Percentiles rank a stretch among this genome's conserved stretches.
Evolutionary conservation across 306 rosid species (phyloP).

Genomic region (Nissolia schottii): DNA sequence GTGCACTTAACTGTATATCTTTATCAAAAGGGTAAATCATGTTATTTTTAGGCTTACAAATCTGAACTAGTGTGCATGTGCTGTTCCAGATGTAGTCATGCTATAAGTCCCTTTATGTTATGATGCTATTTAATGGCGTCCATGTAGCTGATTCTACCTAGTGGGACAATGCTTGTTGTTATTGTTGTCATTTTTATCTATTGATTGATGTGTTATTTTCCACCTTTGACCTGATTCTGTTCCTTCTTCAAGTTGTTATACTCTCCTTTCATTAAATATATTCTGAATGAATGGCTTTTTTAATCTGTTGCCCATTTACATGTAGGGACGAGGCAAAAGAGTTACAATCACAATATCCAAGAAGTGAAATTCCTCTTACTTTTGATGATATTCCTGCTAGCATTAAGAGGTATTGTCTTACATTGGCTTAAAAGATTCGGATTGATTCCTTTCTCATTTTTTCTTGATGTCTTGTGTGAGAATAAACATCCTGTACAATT

Average conservation of each 20-base stretch:
- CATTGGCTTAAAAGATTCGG: background rate
- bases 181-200: background rate
- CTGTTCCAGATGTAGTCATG: background rate
- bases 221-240: background rate
- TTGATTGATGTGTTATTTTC: background rate
- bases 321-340: constrained; percentile 75
- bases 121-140: too few species aligned
- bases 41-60: background rate
- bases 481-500: background rate
- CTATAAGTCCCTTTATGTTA: background rate
- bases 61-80: background rate
- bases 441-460: constrained; percentile 5
- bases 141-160: too few species aligned
- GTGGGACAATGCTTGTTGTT: too few species aligned
- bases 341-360: constrained; percentile 33
- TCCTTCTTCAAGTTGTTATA: background rate
- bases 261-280: background rate
- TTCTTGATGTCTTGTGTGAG: background rate
- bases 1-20: background rate
- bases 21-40: background rate
- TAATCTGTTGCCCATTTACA: background rate
- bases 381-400: constrained; percentile 36
- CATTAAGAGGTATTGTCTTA: constrained; percentile 53
- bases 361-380: constrained; percentile 18
- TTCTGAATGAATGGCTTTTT: constrained; percentile 1